Base-by-base conservation (phyloP, 2,329 filamentous ascomycete species). In the Tolypocladium amazonense region DNA sequence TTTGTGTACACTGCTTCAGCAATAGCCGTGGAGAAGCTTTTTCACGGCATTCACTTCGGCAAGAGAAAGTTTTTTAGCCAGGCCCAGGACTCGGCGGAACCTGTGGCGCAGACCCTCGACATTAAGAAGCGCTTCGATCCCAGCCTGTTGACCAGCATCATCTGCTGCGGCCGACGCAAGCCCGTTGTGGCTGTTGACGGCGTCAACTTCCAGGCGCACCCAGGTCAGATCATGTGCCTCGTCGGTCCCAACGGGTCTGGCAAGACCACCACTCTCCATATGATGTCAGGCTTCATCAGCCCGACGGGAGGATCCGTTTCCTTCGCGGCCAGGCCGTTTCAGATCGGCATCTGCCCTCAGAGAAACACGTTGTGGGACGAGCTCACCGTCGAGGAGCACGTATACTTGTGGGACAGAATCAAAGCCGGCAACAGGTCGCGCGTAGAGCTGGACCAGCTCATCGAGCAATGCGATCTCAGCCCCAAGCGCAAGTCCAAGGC, bases 181-280 rank as follows among this genome's bases (percentile, higher is more conserved):
- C 79, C 79, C 12, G 65, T 69, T n/a, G 62, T 64, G 14, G 87
- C 87, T 0, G 86, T 90, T 3, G 76, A 88, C 61, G 74, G 82
- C 37, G 73, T 90, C 50, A 81, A 76, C 61, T 76, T 90, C 23
- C 73, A 81, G 23, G 83, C 84, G 9, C 77, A 81, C 47, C 76
- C 81, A 68, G 79, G 85, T 23, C 79, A 88, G 64, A 83, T 89
- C 60, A 76, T 89, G 74, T 81, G 87, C 5, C 74, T 90, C 0
- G 76, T 90, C 0, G 88, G 87, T 18, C 85, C 85, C 1, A 90
- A 90, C 66, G 87, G 87, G 8, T 85, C 81, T 55, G 88, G 88
- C 18, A 90, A 90, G 67, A 87, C 83, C 1, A 90, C 88, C 0
- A 88, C 86, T 0, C 74, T 90, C 11, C 84, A 89, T 58, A 82